A percentile compares a stretch with the other conserved stretches of the same genome.
Conservation (phyloP, 805 yeast species). For the Dipodascus geniculatus region DNA sequence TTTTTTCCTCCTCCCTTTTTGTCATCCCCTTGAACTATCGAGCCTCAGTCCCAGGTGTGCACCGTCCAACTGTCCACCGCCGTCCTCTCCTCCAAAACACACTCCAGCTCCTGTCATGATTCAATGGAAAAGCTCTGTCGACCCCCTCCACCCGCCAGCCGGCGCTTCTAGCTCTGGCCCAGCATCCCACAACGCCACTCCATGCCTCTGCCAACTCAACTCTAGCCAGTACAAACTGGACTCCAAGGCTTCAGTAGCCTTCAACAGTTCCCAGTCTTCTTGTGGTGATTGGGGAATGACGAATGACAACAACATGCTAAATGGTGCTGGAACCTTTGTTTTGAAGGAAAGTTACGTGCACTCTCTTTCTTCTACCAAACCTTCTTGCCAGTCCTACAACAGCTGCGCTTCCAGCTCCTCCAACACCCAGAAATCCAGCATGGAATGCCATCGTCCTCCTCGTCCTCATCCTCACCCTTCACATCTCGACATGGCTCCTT, state of each 20-base stretch:
- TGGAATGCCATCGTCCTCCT: not conserved
- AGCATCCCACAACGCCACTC: not conserved
- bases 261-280: not conserved
- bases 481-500: too few relatives aligned
- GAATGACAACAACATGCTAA: not conserved
- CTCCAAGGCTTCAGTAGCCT: not conserved
- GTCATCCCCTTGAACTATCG: too few relatives aligned
- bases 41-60: too few relatives aligned
- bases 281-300: not conserved
- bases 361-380: not conserved
- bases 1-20: not conserved
- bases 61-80: too few relatives aligned
- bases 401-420: too few relatives aligned
- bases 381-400: not conserved
- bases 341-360: not conserved
- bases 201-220: not conserved
- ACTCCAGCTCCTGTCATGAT: not conserved
- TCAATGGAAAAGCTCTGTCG: not conserved
- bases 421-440: not conserved
- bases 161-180: not conserved
- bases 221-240: too few relatives aligned
- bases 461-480: too few relatives aligned
- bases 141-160: not conserved
- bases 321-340: not conserved
- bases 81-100: too few relatives aligned